Evolutionary conservation across 139 green algal species (phyloP), one percentile per base, ranked within the genome.

Genomic region (Eudorina sp.): DNA sequence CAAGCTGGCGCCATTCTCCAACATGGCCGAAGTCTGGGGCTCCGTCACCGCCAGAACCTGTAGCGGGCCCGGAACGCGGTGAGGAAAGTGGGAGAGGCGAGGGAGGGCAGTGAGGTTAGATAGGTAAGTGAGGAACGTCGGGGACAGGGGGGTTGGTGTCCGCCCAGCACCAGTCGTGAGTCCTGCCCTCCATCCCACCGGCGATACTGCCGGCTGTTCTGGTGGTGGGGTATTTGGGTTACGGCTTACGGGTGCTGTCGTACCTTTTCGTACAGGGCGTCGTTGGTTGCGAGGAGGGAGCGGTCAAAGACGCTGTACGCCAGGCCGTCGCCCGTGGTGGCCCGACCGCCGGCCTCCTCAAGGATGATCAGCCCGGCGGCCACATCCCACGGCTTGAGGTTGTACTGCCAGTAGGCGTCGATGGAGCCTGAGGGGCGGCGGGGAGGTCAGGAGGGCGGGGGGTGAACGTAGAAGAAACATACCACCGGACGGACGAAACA

Each of bases 241-340:
- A n/a, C n/a, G n/a, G n/a, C n/a, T n/a, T n/a, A n/a, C n/a, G 53
- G 8, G 34, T 60, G 25, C 48, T 34, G 46, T 18, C 60, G 18
- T 36, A 89, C 90, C 69, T 93, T 88, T 8, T 88, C 81, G 41
- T 92, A 91, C 55, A 94, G 78, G 0, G 87, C 86, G 69, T 94
- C 92, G 40, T 95, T 95, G 21, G 91, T 92, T 0, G 88, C 90
- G 29, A 95, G 53, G 34, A 94, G 77, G 25, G 92, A 94, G 36
- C 90, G 69, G 70, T 95, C 93, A 85, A 95, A 95, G 31, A 94
- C 89, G 34, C 48, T 90, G 76, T 93, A 95, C n/a, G 93, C 90
- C 11, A 89, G 66, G 8, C 92, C 92, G 43, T 95, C 92, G 4
- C 77, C 80, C 0, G 92, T 95, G 40, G 87, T 92, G 18, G 91